A percentile compares a stretch with the other conserved stretches of the same genome.
Evolutionary conservation across 176 grass and related monocot genomes (phyloP).

Genomic region (Cocos nucifera): DNA sequence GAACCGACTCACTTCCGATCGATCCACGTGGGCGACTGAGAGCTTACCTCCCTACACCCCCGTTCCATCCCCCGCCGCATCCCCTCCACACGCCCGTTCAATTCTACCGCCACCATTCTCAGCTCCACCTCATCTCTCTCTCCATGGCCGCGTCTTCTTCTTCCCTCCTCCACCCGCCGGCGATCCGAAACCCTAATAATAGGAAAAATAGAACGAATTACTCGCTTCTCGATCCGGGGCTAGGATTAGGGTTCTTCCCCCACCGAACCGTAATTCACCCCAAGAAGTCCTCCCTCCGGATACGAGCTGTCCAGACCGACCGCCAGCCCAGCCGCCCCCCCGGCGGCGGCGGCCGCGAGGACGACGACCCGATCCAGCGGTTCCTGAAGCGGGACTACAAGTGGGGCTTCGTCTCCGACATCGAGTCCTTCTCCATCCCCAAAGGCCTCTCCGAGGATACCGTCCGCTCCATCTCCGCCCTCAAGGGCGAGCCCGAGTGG

Average conservation of each 20-base stretch:
- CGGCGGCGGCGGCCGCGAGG: conserved; percentile 22
- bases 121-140: not conserved
- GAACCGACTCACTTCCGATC: no score
- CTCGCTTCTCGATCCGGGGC: not conserved
- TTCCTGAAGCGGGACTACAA: conserved; percentile 86
- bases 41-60: no score
- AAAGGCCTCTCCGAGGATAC: conserved; percentile 87
- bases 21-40: no score
- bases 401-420: conserved; percentile 82
- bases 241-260: not conserved
- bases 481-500: conserved; percentile 90
- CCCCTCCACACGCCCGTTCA: not conserved
- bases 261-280: conserved; percentile 10
- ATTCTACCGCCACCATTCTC: not conserved
- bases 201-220: no score
- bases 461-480: conserved; percentile 63
- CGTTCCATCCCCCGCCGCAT: not conserved
- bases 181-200: not conserved
- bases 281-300: conserved; percentile 6
- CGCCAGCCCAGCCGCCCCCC: conserved; percentile 59
- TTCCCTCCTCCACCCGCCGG: conserved; percentile 9
- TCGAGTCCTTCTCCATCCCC: conserved; percentile 85
- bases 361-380: conserved; percentile 62
- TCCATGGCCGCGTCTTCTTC: conserved; percentile 41
- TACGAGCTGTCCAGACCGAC: no score